Percentiles rank a stretch among this genome's conserved stretches.
Evolutionary conservation across 2,329 filamentous ascomycete species (phyloP).

Genomic region (Exophiala bonariae): DNA sequence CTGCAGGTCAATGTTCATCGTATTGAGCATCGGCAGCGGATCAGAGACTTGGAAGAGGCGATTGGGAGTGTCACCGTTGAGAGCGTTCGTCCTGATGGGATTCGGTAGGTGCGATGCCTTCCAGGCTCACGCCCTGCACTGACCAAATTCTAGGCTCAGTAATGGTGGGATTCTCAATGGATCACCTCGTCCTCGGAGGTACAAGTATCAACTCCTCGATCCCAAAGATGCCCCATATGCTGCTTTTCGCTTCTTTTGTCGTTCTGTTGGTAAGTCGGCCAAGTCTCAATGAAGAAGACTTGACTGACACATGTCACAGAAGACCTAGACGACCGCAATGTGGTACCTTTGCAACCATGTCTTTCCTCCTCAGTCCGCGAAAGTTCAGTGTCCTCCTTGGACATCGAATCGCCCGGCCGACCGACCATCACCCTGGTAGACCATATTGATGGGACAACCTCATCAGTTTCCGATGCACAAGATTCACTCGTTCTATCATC

Average conservation of each 20-base stretch:
- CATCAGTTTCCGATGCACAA: slow-evolving; percentile 1
- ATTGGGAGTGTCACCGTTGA: slow-evolving; percentile 6
- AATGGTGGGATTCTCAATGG: slow-evolving; percentile 26
- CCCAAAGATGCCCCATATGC: slow-evolving; percentile 49
- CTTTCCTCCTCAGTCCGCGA: neutral
- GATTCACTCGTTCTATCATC: neutral
- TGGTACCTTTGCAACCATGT: neutral
- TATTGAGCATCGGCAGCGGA: slow-evolving; percentile 22
- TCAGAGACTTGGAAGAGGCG: slow-evolving; percentile 12
- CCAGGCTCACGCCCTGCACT: too few species aligned
- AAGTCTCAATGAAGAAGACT: neutral
- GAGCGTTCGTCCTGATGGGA: slow-evolving; percentile 8
- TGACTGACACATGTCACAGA: slow-evolving; percentile 1
- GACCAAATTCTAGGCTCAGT: slow-evolving; percentile 14
- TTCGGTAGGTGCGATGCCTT: slow-evolving; percentile 12
- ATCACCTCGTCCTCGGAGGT: slow-evolving; percentile 29
- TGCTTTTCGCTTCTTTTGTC: slow-evolving; percentile 37
- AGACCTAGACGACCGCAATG: neutral
- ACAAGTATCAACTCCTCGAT: slow-evolving; percentile 52
- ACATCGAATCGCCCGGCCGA: too few species aligned
- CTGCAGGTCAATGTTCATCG: slow-evolving; percentile 26
- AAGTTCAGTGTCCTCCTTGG: neutral
- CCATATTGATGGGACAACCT: neutral
- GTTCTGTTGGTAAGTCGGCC: slow-evolving; percentile 15
- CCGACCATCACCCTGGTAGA: too few species aligned